A percentile compares a stretch with the other conserved stretches of the same genome.
Evolutionary conservation across 2,329 filamentous ascomycete genomes (phyloP).

Genomic region (Ophidiomyces ophidiicola): DNA sequence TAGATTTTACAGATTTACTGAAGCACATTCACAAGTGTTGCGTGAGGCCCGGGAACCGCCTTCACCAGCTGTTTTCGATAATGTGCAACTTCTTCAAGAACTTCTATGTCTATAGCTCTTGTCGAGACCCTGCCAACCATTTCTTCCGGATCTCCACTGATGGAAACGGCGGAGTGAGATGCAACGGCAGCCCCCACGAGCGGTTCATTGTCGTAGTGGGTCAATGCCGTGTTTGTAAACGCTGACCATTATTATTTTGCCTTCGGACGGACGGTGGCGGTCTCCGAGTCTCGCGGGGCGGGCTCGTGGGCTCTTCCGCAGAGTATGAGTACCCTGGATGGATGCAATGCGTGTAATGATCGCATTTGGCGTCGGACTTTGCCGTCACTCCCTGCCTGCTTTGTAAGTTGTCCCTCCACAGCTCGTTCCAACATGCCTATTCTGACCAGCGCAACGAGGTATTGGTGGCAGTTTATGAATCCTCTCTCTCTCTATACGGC

Average conservation of each 20-base stretch:
- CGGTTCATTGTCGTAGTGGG: conserved; percentile 59
- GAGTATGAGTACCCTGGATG: too few species aligned
- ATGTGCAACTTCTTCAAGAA: conserved; percentile 58
- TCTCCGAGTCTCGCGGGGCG: too few species aligned
- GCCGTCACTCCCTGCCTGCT: too few species aligned
- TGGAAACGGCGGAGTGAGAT: conserved; percentile 48
- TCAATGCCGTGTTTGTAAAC: conserved; percentile 44
- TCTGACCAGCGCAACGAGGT: neutral
- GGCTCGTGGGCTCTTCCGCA: too few species aligned
- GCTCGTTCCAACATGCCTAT: neutral
- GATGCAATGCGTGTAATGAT: too few species aligned
- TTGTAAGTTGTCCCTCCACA: neutral
- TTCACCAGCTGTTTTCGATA: neutral
- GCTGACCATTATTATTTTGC: too few species aligned
- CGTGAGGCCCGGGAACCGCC: conserved; percentile 13
- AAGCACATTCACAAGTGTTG: too few species aligned
- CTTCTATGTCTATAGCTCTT: conserved; percentile 64
- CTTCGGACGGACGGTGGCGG: too few species aligned
- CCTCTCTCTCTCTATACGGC: neutral
- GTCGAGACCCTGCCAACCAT: conserved; percentile 55
- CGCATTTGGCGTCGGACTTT: too few species aligned
- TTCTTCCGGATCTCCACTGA: conserved; percentile 60
- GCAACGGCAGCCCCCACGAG: conserved; percentile 56
- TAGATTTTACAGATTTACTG: too few species aligned
- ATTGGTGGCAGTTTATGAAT: conserved; percentile 9